Evolutionary conservation across 495 filamentous ascomycete species (phyloP).

Genomic region (Penicillium desertorum): DNA sequence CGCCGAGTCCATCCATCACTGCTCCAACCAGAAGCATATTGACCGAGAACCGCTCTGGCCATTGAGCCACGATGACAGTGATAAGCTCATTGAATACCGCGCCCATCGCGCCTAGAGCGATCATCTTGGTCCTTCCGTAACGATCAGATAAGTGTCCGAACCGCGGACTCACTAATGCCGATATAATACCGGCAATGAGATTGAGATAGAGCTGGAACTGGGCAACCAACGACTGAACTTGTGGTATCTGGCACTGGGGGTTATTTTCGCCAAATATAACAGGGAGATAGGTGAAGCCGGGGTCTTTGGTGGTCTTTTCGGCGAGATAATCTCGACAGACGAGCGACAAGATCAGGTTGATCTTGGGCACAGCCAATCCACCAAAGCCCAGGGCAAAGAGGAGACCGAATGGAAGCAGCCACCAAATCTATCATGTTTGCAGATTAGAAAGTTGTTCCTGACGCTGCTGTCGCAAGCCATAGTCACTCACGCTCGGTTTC

Average conservation of each 20-base stretch:
- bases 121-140: slow-evolving; percentile 72
- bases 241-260: slow-evolving; percentile 67
- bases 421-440: slow-evolving; percentile 61
- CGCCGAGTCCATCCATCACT: slow-evolving; percentile 75
- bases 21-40: slow-evolving; percentile 72
- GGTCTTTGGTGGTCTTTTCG: slow-evolving; percentile 56
- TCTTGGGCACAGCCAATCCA: slow-evolving; percentile 71
- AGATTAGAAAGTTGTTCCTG: slow-evolving; percentile 15
- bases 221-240: slow-evolving; percentile 72
- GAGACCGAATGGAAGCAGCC: slow-evolving; percentile 75
- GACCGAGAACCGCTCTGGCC: slow-evolving; percentile 67
- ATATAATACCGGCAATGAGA: slow-evolving; percentile 67
- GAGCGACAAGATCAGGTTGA: slow-evolving; percentile 77
- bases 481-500: slow-evolving; percentile 24
- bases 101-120: slow-evolving; percentile 66
- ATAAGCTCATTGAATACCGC: slow-evolving; percentile 68
- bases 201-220: slow-evolving; percentile 73
- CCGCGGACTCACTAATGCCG: slow-evolving; percentile 75
- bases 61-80: slow-evolving; percentile 72
- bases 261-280: slow-evolving; percentile 66
- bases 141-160: slow-evolving; percentile 85
- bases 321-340: slow-evolving; percentile 78
- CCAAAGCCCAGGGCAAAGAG: slow-evolving; percentile 82
- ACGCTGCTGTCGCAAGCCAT: not conserved
- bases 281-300: slow-evolving; percentile 59